Percentiles rank a stretch among this genome's conserved stretches.
phyloP scores from a whole-genome alignment of 345 rosid genomes.

The Eucalyptus pauciflora region DNA sequence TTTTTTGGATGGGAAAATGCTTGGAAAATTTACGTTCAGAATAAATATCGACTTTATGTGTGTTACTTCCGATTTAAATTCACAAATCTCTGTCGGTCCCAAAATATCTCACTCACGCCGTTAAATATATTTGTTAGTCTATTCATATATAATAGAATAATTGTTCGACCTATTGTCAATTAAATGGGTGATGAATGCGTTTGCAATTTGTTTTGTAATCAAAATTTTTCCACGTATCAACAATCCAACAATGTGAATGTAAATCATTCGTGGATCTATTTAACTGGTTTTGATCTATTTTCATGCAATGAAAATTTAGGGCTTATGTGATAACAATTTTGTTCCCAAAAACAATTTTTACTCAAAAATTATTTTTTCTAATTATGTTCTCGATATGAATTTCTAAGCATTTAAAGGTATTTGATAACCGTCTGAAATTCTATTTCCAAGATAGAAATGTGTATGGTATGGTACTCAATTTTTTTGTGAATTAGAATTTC shows the following conservation, averaged over 20 bases:
- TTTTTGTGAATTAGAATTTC: accelerated
- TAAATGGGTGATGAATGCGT: not conserved
- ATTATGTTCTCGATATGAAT: accelerated
- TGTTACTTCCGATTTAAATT: not conserved
- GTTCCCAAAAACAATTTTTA: accelerated
- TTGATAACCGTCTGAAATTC: accelerated
- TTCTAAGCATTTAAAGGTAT: accelerated
- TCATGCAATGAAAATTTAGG: accelerated
- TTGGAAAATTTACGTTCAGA: not conserved
- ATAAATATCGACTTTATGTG: not conserved
- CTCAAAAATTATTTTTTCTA: accelerated
- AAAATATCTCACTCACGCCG: not conserved
- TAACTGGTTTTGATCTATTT: accelerated
- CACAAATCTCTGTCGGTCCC: not conserved
- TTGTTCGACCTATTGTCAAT: not conserved
- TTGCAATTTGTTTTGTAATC: not conserved
- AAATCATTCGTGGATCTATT: accelerated
- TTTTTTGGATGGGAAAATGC: not conserved
- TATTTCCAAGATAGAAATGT: accelerated
- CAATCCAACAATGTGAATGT: not conserved
- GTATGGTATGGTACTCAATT: accelerated
- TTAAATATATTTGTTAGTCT: not conserved
- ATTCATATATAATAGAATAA: not conserved
- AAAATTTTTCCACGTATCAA: not conserved
- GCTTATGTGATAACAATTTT: accelerated